Evolutionary conservation across 2,329 filamentous ascomycete genomes (phyloP).

Genomic region (Clonostachys chloroleuca): DNA sequence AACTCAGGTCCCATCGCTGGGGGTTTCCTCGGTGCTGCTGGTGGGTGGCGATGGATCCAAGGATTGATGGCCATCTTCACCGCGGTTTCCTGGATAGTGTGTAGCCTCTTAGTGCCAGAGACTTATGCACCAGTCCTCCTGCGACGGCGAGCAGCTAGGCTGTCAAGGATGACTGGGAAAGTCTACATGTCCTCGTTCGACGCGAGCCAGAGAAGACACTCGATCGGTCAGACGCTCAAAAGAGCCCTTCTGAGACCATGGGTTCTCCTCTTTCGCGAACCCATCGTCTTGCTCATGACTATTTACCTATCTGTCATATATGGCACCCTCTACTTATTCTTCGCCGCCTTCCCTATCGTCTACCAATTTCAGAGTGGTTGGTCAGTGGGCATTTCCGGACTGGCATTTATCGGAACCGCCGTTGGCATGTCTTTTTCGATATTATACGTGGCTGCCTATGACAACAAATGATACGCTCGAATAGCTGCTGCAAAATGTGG

Average conservation of each 20-base stretch:
- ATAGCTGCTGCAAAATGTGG: too few relatives aligned
- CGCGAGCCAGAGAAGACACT: conserved; percentile 27
- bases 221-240: conserved; percentile 42
- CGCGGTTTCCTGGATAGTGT: conserved; percentile 51
- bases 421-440: too few relatives aligned
- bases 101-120: conserved; percentile 46
- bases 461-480: too few relatives aligned
- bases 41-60: conserved; percentile 62
- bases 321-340: conserved; percentile 49
- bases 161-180: conserved; percentile 42
- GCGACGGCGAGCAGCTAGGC: conserved; percentile 39
- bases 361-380: too few relatives aligned
- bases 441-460: too few relatives aligned
- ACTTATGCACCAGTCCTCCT: conserved; percentile 56
- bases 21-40: conserved; percentile 55
- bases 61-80: conserved; percentile 58
- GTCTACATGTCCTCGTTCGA: conserved; percentile 45
- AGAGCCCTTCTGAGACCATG: conserved; percentile 56
- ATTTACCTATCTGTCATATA: conserved; percentile 61
- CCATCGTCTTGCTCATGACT: conserved; percentile 59
- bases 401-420: too few relatives aligned
- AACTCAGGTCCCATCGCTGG: conserved; percentile 58
- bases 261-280: conserved; percentile 61
- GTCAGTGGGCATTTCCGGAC: too few relatives aligned
- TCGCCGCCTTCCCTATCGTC: conserved; percentile 50